Evolutionary conservation across 768 basidiomycete genomes (phyloP), one percentile per base, ranked within the genome.

Genomic region (Basidioascus undulatus): DNA sequence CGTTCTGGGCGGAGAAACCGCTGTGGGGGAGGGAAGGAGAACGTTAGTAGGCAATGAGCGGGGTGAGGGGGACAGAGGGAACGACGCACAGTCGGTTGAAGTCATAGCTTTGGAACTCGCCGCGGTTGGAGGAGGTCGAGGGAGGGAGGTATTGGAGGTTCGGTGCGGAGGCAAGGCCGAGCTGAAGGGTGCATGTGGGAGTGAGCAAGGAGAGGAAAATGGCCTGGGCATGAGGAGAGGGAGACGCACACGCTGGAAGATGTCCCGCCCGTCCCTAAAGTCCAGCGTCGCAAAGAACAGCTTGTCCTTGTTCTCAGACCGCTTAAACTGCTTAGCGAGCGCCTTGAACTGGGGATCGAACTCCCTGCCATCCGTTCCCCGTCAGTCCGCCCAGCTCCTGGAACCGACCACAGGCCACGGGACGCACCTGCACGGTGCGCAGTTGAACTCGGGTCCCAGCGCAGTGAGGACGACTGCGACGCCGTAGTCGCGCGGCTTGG

Each of bases 211-310:
- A 27, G 33, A n/a, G 15, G 18, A 11, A 27, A 19, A n/a, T n/a
- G n/a, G n/a, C n/a, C n/a, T n/a, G n/a, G n/a, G 21, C 15, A 27
- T 16, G 11, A 13, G 5, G 30, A 38, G 10, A 4, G 27, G n/a
- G 18, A 10, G 11, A 44, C 54, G 21, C 39, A 82, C 86, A 65
- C 71, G 72, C 61, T 79, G 74, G 62, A 89, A 98, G 33, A 83
- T 66, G 2, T 62, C 57, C 41, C 70, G 65, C 7, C 70, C 75
- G 28, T 78, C 65, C 52, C 79, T 71, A 54, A 92, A 96, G 58
- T 98, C 92, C 24, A 83, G 57, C 11, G 74, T 75, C 8, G 73
- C 92, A 53, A 96, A 98, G 69, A 94, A 87, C 58, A 94, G 87
- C 41, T 65, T 67, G 32, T 75, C 69, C n/a, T 76, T 60, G 18